Conservation (phyloP, 805 yeast species). For the Saccharomycopsis sp. region DNA sequence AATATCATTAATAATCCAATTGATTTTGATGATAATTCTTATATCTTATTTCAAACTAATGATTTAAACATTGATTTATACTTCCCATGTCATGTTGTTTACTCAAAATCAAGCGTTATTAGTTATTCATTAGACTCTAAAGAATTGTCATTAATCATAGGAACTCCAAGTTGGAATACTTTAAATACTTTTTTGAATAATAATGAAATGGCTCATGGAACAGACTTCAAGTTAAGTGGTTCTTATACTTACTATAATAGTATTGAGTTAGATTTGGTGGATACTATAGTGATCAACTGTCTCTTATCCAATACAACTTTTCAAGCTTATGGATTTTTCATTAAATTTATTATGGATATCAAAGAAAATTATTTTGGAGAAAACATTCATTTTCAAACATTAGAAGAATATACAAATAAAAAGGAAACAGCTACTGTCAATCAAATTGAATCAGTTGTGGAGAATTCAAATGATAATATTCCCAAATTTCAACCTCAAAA, state of each 20-base stretch:
- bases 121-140: constrained; percentile 45
- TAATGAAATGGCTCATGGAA: constrained; percentile 57
- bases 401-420: constrained; percentile 61
- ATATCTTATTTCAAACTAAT: constrained; percentile 62
- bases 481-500: constrained; percentile 4
- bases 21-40: constrained; percentile 73
- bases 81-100: constrained; percentile 51
- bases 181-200: constrained; percentile 55
- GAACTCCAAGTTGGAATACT: constrained; percentile 92
- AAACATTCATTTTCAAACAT: constrained; percentile 67
- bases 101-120: constrained; percentile 40
- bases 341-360: constrained; percentile 63
- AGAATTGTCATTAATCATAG: constrained; percentile 48
- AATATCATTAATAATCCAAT: constrained; percentile 85
- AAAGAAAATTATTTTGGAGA: constrained; percentile 91
- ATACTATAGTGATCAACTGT: constrained; percentile 56
- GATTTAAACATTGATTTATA: constrained; percentile 33
- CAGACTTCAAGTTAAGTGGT: constrained; percentile 52
- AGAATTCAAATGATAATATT: neutral
- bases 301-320: constrained; percentile 57
- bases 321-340: constrained; percentile 67
- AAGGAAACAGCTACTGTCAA: constrained; percentile 11
- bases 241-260: constrained; percentile 50
- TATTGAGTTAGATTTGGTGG: constrained; percentile 57
- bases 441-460: neutral